These are phyloP conservation scores for Acer campestre DNA, from an alignment of 345 rosid species.

Conservation along the genomic window DNA sequence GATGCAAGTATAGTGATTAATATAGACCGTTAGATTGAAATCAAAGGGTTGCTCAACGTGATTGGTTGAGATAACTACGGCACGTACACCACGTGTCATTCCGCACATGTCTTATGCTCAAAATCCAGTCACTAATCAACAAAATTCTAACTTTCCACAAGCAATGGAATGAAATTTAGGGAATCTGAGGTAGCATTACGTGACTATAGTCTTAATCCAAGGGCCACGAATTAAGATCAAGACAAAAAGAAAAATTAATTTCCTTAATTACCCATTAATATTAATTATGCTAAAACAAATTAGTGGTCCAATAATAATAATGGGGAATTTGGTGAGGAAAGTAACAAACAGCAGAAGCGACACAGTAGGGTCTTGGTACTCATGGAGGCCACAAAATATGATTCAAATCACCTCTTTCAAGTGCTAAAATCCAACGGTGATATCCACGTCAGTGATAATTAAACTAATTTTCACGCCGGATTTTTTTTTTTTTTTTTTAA, in stretches of 20 bases:
- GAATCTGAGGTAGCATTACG: slow-evolving; percentile 25
- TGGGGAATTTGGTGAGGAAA: slow-evolving; percentile 15
- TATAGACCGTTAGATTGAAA: neutral
- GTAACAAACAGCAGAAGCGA: slow-evolving; percentile 38
- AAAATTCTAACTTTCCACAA: slow-evolving; percentile 17
- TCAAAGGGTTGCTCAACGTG: neutral
- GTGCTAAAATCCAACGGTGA: slow-evolving; percentile 35
- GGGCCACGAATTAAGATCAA: slow-evolving; percentile 16
- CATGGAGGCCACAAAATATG: slow-evolving; percentile 36
- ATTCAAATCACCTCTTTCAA: slow-evolving; percentile 25
- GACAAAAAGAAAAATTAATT: slow-evolving; percentile 16
- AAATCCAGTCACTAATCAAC: slow-evolving; percentile 14
- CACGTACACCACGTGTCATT: slow-evolving; percentile 23
- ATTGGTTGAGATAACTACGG: neutral
- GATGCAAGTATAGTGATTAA: no score
- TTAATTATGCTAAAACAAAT: slow-evolving; percentile 12
- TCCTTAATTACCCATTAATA: neutral
- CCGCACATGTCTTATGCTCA: neutral
- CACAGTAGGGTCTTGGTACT: slow-evolving; percentile 21
- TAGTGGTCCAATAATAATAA: slow-evolving; percentile 18
- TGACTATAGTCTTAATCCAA: slow-evolving; percentile 27
- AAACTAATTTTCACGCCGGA: slow-evolving; percentile 32
- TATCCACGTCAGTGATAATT: slow-evolving; percentile 33
- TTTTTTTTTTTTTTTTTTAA: no score
- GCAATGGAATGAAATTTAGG: slow-evolving; percentile 17